phyloP scores from a whole-genome alignment of 108 stramenopile species.

The Cyclotella distinguenda region DNA sequence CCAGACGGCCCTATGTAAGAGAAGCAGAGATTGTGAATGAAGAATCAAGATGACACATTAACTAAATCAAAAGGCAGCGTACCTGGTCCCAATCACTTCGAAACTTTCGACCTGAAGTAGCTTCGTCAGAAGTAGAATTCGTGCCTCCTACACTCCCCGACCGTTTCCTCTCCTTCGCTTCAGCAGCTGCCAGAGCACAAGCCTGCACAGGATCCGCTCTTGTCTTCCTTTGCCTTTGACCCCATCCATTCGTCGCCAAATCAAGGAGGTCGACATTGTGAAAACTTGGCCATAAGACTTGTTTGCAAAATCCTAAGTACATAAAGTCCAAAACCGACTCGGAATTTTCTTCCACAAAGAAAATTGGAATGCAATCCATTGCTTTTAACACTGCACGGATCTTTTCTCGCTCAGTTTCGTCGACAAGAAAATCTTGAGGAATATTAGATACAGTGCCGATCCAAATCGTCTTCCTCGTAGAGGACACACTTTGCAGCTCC shows the following conservation, averaged over 20 bases:
- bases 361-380: slow-evolving; percentile 96
- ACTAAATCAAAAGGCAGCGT: not conserved
- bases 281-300: slow-evolving; percentile 96
- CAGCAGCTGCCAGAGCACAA: slow-evolving; percentile 42
- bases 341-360: slow-evolving; percentile 60
- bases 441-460: slow-evolving; percentile 89
- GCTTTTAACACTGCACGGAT: slow-evolving; percentile 67
- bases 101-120: not conserved
- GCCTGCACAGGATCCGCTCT: slow-evolving; percentile 40
- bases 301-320: slow-evolving; percentile 97
- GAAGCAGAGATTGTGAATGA: slow-evolving; percentile 28
- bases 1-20: slow-evolving; percentile 68
- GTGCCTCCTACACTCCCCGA: slow-evolving; percentile 15
- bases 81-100: slow-evolving; percentile 29
- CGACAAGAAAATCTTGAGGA: slow-evolving; percentile 43
- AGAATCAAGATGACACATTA: not conserved
- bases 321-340: slow-evolving; percentile 54
- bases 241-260: slow-evolving; percentile 65
- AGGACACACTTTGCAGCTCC: slow-evolving; percentile 73
- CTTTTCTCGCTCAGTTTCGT: slow-evolving; percentile 71
- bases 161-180: slow-evolving; percentile 39
- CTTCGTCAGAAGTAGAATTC: not conserved
- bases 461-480: slow-evolving; percentile 81
- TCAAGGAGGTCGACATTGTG: slow-evolving; percentile 96
- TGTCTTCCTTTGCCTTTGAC: slow-evolving; percentile 35